Base-by-base conservation (phyloP, 2,329 filamentous ascomycete species). In the Purpureocillium lavendulum region DNA sequence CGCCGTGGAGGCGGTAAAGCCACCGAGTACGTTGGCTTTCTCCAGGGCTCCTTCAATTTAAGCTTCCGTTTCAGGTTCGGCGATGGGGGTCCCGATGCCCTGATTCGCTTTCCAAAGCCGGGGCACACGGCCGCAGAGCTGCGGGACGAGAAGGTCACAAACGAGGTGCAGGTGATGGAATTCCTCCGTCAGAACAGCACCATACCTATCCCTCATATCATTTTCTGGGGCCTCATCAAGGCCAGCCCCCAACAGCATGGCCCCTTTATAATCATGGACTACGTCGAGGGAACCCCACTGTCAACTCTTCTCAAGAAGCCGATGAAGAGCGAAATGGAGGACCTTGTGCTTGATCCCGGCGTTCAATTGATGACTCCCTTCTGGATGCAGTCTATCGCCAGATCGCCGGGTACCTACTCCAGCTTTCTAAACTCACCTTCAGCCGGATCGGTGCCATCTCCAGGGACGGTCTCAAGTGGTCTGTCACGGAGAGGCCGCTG, bases 201-300 rank as follows among this genome's bases (percentile, higher is more conserved):
- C 2, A 58, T 62, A n/a, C 54, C 56, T 9, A 13, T 62, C 21
- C 57, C 54, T 16, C 39, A 30, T 30, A 32, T 60, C 16, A 43
- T 33, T 21, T 37, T 41, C 38, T 57, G 53, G 55, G 55, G 57
- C 13, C 24, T 56, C 1, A 49, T 55, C 15, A 36, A 35, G 4
- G 52, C 59, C 9, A 57, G 57, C 35, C 55, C 53, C n/a, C 46
- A 44, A 6, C 45, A 56, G 15, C 39, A 60, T 4, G 55, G 55
- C 5, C 59, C 57, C 4, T 61, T 56, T 15, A 60, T 57, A 3
- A 53, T 60, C 13, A 56, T 56, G 52, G 55, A 60, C 30, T 59
- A 43, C 39, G 41, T 60, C 7, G 45, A 57, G 10, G 57, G 58
- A 3, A 41, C 29, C 7, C 37, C 40, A 13, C 36, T 58, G 8